Base-by-base conservation (phyloP, 805 yeast genomes). In the Metschnikowia kunwiensis region DNA sequence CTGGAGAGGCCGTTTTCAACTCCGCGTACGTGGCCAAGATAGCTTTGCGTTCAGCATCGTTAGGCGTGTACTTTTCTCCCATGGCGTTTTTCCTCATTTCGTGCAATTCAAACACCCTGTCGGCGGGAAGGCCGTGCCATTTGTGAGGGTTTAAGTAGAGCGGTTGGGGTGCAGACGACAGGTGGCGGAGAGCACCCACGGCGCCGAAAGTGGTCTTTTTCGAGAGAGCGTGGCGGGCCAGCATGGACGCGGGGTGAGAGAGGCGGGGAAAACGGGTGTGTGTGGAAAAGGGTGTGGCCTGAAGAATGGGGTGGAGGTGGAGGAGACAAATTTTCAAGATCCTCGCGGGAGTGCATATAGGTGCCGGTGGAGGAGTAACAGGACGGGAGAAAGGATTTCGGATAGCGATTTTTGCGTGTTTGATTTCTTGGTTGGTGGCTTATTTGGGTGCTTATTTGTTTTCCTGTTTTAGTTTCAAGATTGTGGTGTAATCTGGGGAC, bases 61-160 rank as follows among this genome's bases (percentile, higher is more conserved):
- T 63, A 24, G 71, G 71, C 36, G 61, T 64, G 58, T 77, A 78
- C 24, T 65, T 54, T 8, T 72, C 65, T 7, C 82, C 85, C 14
- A 77, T 48, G n/a, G 63, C 62, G 11, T 68, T 65, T 42, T 74
- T 74, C 57, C 91, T 71, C 50, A 76, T 67, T 45, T 75, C 66
- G 55, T 77, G 84, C 42, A 84, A 65, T 41, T 74, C 74, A 42
- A 82, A 68, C 31, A 84, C 75, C 43, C 72, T 68, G 38, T 78
- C 77, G 11, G 84, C 74, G 10, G 86, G 81, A 40, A 82, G 66
- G 0, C 81, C 84, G 34, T 68, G 65, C 94, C 94, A 84, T 35
- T 74, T 70, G 38, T 75, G 76, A 3, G 94, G 94, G 37, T 74
- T 73, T 42, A 78, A 63, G 48, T 74, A 75, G 18, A 79, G 58